Evolutionary conservation across 345 rosid species (phyloP), one percentile per base, ranked within the genome.

Genomic region (Rhizophora mangle): DNA sequence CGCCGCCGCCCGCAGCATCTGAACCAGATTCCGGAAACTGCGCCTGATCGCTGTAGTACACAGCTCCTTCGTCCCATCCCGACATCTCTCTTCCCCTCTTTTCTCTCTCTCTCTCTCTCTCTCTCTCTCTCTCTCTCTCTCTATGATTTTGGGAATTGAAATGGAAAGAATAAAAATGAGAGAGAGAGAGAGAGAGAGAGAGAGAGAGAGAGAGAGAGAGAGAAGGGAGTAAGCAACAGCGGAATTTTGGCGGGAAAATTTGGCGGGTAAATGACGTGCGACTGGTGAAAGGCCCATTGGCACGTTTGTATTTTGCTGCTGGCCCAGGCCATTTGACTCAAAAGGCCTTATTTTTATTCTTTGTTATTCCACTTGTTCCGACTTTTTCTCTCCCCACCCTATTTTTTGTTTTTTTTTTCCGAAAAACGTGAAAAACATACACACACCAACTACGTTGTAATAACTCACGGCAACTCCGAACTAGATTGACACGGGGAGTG

Each of bases 41-140:
- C 20, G 96, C 92, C 82, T 90, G 96, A 78, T 90, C 92, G 80
- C 98, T 95, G 89, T 81, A 95, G 85, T 86, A 86, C 24, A 95
- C 91, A 11, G 87, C 89, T 51, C 96, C 98, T 76, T 86, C 97
- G 69, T 93, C 94, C 97, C 97, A 86, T 13, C 96, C 98, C 2
- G 96, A 93, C 98, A 93, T 92, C 56, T 32, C 53, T 16, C 16
- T 60, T 39, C 30, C 49, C 29, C n/a, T 34, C 26, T 15, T 21
- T 20, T 49, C 8, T 27, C n/a, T 6, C 8, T 21, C 30, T 2
- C 30, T 34, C 37, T 51, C 26, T 15, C 26, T 21, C 26, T 49
- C 8, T 27, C n/a, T 6, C 8, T 21, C 30, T 2, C 30, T 34
- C 37, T 51, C 26, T 26, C 26, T 53, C n/a, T 65, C 7, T 53